Conservation (phyloP, 176 grass and related monocot genomes). For the Lolium multiflorum region DNA sequence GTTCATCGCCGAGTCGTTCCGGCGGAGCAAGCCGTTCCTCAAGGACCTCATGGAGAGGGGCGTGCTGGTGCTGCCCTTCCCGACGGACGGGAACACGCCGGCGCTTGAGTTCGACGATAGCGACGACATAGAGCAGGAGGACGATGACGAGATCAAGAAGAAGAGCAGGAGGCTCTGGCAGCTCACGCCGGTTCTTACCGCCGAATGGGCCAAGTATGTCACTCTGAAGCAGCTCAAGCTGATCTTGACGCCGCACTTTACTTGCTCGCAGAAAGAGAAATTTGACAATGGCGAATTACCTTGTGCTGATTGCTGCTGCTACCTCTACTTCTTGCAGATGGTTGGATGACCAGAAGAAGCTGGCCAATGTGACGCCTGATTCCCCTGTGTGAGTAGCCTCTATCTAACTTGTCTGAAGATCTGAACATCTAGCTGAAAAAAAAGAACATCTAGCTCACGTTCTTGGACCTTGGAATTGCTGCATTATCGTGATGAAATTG, state of each 20-base stretch:
- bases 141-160: conserved; percentile 16
- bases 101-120: conserved; percentile 47
- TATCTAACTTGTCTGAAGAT: not conserved
- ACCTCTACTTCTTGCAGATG: conserved; percentile 52
- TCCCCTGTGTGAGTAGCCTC: conserved; percentile 74
- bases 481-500: not conserved
- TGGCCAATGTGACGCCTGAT: conserved; percentile 74
- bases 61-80: conserved; percentile 80
- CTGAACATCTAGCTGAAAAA: too few relatives aligned
- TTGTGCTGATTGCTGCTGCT: not conserved
- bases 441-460: not conserved
- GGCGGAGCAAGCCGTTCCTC: conserved; percentile 65
- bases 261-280: not conserved
- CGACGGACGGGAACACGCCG: conserved; percentile 61
- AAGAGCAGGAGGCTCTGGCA: conserved; percentile 87
- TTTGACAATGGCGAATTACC: not conserved
- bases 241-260: not conserved
- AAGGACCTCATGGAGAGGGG: conserved; percentile 74
- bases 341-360: conserved; percentile 88
- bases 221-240: not conserved
- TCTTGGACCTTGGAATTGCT: not conserved
- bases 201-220: conserved; percentile 75
- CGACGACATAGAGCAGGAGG: not conserved
- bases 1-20: conserved; percentile 78
- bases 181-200: conserved; percentile 61